These are phyloP conservation scores for Colletotrichum sp. DNA, from an alignment of 2,329 filamentous ascomycete genomes.

Conservation along the genomic window DNA sequence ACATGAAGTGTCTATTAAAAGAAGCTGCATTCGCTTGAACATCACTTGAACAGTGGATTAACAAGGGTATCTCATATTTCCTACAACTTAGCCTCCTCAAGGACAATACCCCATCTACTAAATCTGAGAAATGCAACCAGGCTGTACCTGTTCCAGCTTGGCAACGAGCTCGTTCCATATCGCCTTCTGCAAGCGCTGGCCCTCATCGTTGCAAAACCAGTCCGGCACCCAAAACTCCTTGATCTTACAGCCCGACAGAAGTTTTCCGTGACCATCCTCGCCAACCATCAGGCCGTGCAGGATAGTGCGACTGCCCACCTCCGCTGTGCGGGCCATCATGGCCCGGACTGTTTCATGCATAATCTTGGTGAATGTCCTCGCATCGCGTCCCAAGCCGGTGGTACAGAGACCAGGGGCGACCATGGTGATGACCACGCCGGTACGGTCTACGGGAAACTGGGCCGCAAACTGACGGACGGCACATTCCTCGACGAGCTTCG, in stretches of 20 bases:
- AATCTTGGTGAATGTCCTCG: background rate
- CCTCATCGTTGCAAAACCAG: background rate
- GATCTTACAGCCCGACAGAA: conserved; percentile 29
- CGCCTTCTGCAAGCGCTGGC: background rate
- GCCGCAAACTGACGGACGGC: conserved; percentile 30
- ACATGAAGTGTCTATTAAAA: background rate
- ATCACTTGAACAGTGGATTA: background rate
- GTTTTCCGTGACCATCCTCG: conserved; percentile 30
- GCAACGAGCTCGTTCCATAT: conserved; percentile 4
- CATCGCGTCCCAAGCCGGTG: conserved; percentile 23
- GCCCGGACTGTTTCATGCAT: background rate
- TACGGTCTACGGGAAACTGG: conserved; percentile 27
- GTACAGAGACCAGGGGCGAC: conserved; percentile 36
- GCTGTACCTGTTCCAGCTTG: background rate
- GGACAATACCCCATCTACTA: background rate
- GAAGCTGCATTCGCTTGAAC: background rate
- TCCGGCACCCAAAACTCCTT: conserved; percentile 26
- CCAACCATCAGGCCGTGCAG: conserved; percentile 27
- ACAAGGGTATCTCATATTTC: background rate
- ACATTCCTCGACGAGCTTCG: conserved; percentile 32
- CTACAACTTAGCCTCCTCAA: background rate
- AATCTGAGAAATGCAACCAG: background rate
- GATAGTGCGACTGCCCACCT: conserved; percentile 32
- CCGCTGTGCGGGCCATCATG: conserved; percentile 25
- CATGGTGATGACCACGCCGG: conserved; percentile 35